phyloP scores from a whole-genome alignment of 2,329 filamentous ascomycete species.

The Stachybotrys echinatus region DNA sequence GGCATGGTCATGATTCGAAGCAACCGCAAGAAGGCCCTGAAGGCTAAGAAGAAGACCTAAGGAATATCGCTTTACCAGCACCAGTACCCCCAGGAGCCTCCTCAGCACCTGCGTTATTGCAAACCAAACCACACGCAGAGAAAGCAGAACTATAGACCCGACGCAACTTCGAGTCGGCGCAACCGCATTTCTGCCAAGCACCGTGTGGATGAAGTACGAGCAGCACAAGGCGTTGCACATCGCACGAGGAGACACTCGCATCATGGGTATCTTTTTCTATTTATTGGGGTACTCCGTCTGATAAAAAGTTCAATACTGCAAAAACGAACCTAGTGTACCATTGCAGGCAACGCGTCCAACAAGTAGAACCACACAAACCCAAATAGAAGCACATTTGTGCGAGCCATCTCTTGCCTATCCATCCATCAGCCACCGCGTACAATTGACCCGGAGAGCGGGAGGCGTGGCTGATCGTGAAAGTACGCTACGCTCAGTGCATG shows the following conservation, averaged over 20 bases:
- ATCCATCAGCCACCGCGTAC: slow-evolving; percentile 1
- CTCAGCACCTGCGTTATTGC: too few relatives aligned
- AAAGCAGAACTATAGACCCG: too few relatives aligned
- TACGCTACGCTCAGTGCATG: neutral
- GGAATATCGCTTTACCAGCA: too few relatives aligned
- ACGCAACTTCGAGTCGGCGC: too few relatives aligned
- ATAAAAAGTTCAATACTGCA: slow-evolving; percentile 10
- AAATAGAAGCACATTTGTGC: neutral
- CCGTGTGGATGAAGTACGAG: neutral
- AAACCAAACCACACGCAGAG: too few relatives aligned
- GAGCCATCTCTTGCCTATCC: neutral
- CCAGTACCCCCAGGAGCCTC: neutral
- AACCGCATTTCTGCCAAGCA: too few relatives aligned
- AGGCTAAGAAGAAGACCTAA: slow-evolving; percentile 89
- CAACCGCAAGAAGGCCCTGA: slow-evolving; percentile 95
- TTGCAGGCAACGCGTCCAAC: slow-evolving; percentile 20
- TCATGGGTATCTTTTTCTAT: slow-evolving; percentile 26
- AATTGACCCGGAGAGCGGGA: neutral
- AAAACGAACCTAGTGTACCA: slow-evolving; percentile 16
- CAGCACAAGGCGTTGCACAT: slow-evolving; percentile 7
- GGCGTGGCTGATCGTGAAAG: neutral
- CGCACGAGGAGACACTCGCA: slow-evolving; percentile 3
- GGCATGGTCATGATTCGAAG: slow-evolving; percentile 98
- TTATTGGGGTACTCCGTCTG: slow-evolving; percentile 9
- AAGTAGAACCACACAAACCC: slow-evolving; percentile 22